Conservation (phyloP, 2,329 filamentous ascomycete species). For the Drechmeria coniospora region DNA sequence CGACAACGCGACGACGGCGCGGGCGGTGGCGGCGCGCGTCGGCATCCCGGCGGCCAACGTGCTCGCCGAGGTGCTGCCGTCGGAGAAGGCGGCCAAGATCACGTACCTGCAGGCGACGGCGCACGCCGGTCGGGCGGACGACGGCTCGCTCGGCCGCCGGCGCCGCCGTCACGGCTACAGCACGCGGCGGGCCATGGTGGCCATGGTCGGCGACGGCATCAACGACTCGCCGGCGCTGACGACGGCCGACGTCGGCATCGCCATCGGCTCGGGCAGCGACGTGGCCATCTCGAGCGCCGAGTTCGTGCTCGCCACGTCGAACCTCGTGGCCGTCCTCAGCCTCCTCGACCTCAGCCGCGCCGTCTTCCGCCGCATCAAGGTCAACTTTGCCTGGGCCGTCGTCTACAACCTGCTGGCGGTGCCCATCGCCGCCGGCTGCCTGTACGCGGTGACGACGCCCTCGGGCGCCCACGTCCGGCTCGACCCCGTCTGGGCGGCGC, state of each 20-base stretch:
- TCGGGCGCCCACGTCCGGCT: conserved; percentile 42
- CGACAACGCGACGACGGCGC: conserved; percentile 74
- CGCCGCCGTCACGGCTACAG: conserved; percentile 9
- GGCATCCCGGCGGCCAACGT: conserved; percentile 62
- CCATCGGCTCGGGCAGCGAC: conserved; percentile 70
- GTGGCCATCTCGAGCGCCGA: conserved; percentile 68
- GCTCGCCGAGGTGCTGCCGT: conserved; percentile 74
- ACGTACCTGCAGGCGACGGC: conserved; percentile 42
- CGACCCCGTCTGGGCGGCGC: conserved; percentile 70
- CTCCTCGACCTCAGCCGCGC: conserved; percentile 54
- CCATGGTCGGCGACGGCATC: conserved; percentile 81
- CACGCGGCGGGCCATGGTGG: conserved; percentile 38
- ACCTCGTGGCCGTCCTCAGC: conserved; percentile 54
- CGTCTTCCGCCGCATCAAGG: conserved; percentile 63
- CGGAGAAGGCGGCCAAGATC: conserved; percentile 64
- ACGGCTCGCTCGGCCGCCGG: background rate
- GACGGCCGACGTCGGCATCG: conserved; percentile 69
- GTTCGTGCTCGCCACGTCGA: conserved; percentile 65
- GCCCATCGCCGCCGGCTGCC: conserved; percentile 64
- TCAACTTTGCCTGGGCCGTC: conserved; percentile 78
- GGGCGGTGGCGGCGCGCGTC: conserved; percentile 59
- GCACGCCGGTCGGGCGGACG: conserved; percentile 14
- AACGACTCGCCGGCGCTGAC: conserved; percentile 76
- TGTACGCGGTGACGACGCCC: conserved; percentile 42
- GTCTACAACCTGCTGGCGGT: conserved; percentile 68